phyloP scores from a whole-genome alignment of 2,329 filamentous ascomycete genomes.

The Neocucurbitaria cava region DNA sequence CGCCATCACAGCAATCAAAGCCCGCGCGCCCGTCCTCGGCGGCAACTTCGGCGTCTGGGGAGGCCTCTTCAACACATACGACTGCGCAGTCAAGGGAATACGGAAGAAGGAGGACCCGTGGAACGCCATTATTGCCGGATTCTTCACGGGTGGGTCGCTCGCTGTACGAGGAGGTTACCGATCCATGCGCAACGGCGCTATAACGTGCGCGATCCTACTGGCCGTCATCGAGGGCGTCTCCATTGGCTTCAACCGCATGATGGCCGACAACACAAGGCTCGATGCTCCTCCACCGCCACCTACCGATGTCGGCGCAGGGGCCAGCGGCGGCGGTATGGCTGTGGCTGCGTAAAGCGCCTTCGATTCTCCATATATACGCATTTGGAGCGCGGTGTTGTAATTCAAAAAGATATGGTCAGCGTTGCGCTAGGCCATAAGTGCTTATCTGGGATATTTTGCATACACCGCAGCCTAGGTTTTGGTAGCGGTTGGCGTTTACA shows the following conservation, averaged over 20 bases:
- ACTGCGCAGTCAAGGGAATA: constrained; percentile 92
- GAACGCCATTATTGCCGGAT: constrained; percentile 96
- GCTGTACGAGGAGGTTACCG: constrained; percentile 91
- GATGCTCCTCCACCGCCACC: constrained; percentile 64
- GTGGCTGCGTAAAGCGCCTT: constrained; percentile 30
- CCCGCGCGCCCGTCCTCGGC: constrained; percentile 91
- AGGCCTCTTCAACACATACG: constrained; percentile 92
- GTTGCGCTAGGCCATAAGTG: constrained; percentile 25
- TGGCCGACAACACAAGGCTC: constrained; percentile 85
- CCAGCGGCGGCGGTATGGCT: constrained; percentile 26
- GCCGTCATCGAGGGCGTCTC: constrained; percentile 97
- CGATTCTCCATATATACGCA: constrained; percentile 14
- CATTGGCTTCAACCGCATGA: constrained; percentile 93
- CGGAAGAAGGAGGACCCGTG: constrained; percentile 97
- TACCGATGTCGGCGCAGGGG: constrained; percentile 30
- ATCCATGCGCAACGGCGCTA: constrained; percentile 92
- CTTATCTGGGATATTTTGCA: constrained; percentile 37
- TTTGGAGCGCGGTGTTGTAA: constrained; percentile 22
- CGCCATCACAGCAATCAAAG: constrained; percentile 94
- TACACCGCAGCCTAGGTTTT: constrained; percentile 32
- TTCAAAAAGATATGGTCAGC: constrained; percentile 15
- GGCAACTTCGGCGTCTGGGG: constrained; percentile 99
- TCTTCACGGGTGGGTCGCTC: constrained; percentile 87
- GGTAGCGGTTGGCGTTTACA: constrained; percentile 44
- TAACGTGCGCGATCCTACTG: constrained; percentile 91